These are phyloP conservation scores for Pholiota adiposa DNA, from an alignment of 1,284 basidiomycete genomes.

Conservation along the genomic window DNA sequence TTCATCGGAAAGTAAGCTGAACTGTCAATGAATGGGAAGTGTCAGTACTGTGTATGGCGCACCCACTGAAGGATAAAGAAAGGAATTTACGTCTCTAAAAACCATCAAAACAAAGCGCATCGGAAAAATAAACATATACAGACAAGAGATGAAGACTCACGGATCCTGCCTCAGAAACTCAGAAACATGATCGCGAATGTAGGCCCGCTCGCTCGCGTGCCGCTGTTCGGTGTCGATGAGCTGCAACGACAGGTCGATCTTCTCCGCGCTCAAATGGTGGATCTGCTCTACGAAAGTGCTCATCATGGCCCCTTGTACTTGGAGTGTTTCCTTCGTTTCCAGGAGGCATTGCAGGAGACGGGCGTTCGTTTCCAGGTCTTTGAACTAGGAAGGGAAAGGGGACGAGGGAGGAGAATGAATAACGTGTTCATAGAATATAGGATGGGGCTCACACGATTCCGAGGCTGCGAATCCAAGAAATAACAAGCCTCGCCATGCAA, in stretches of 20 bases:
- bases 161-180: constrained; percentile 4
- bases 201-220: neutral
- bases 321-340: constrained; percentile 8
- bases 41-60: neutral
- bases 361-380: constrained; percentile 1
- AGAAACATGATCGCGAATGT: neutral
- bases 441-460: constrained; percentile 1
- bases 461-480: constrained; percentile 11
- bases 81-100: constrained; percentile 8
- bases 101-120: neutral
- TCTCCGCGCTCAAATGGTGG: neutral
- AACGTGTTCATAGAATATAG: neutral
- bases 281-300: constrained; percentile 7
- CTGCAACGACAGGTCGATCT: neutral
- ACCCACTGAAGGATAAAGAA: neutral
- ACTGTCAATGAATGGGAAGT: neutral
- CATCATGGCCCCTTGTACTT: neutral
- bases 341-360: constrained; percentile 8
- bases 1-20: constrained; percentile 8
- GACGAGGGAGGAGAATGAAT: neutral
- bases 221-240: neutral
- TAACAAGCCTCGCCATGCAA: neutral
- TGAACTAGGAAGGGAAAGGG: neutral
- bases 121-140: neutral
- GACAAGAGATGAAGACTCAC: neutral